These are phyloP conservation scores for Mycena amicta DNA, from an alignment of 768 basidiomycete genomes.

Conservation along the genomic window DNA sequence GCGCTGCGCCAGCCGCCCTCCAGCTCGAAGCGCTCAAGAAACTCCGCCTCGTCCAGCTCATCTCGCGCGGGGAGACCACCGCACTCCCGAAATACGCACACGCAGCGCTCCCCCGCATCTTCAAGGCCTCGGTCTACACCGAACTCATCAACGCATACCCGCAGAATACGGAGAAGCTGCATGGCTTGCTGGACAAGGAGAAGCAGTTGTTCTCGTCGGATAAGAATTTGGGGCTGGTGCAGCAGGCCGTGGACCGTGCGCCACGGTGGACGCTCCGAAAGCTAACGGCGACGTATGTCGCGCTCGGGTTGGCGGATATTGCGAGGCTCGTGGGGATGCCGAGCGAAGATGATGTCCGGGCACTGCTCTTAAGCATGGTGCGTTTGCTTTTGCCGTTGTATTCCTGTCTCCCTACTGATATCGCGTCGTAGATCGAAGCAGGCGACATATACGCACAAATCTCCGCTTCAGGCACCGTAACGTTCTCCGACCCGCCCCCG, in stretches of 20 bases:
- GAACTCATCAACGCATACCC: constrained; percentile 70
- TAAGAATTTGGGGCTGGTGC: constrained; percentile 69
- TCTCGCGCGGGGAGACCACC: constrained; percentile 70
- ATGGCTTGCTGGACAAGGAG: constrained; percentile 57
- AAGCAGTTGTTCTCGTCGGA: constrained; percentile 56
- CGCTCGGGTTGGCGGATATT: constrained; percentile 74
- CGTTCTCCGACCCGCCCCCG: constrained; percentile 68
- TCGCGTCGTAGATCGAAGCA: constrained; percentile 58
- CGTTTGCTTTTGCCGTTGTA: constrained; percentile 17
- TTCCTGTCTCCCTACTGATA: background rate
- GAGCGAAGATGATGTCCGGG: constrained; percentile 55
- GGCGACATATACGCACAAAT: constrained; percentile 72
- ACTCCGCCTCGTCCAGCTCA: constrained; percentile 74
- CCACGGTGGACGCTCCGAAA: constrained; percentile 80
- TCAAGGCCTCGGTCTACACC: constrained; percentile 71
- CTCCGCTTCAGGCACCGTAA: constrained; percentile 69
- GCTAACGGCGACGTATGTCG: constrained; percentile 82
- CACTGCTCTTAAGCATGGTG: constrained; percentile 76
- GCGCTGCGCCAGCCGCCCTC: constrained; percentile 58
- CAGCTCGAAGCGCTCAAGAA: constrained; percentile 91
- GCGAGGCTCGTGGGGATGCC: constrained; percentile 55
- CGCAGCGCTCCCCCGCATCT: constrained; percentile 52
- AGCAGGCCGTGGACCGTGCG: constrained; percentile 66
- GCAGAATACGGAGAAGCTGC: constrained; percentile 47
- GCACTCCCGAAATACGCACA: constrained; percentile 78